Evolutionary conservation across 441 rosid species (phyloP).

Genomic region (Corymbia calophylla): DNA sequence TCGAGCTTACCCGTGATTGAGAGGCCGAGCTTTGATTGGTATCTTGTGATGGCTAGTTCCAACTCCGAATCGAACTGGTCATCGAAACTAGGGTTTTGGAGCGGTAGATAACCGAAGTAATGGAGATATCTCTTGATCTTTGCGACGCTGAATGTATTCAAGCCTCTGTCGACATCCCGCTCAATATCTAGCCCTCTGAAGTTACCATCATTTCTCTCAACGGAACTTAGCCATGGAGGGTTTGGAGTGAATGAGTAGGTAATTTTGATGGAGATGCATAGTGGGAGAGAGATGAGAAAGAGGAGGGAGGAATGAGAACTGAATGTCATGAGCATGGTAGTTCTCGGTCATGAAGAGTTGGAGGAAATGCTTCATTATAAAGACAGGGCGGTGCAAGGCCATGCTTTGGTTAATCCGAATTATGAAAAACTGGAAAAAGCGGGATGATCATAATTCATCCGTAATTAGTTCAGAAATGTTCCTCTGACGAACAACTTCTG

Average conservation of each 20-base stretch:
- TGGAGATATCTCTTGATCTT: conserved; percentile 46
- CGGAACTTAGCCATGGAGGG: not conserved
- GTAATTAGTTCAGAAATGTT: not conserved
- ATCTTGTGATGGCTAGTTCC: conserved; percentile 28
- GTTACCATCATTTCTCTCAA: not conserved
- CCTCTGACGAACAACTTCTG: not conserved
- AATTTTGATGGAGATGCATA: not conserved
- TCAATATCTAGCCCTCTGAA: not conserved
- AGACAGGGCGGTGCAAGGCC: not conserved
- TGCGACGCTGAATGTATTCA: conserved; percentile 21
- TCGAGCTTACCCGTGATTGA: conserved; percentile 50
- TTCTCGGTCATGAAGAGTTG: not conserved
- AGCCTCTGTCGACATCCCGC: conserved; percentile 15
- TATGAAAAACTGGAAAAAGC: not conserved
- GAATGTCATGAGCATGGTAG: not conserved
- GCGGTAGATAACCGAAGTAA: conserved; percentile 43
- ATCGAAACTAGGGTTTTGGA: conserved; percentile 22
- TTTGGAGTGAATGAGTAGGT: not conserved
- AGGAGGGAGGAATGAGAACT: not conserved
- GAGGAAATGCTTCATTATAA: conserved; percentile 23
- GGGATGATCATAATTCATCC: not conserved
- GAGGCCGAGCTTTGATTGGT: conserved; percentile 45
- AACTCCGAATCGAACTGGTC: conserved; percentile 36
- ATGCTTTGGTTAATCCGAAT: not conserved
- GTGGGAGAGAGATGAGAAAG: conserved; percentile 7